Conservation (phyloP, 768 basidiomycete genomes). For the Rhizopogon roseolus region DNA sequence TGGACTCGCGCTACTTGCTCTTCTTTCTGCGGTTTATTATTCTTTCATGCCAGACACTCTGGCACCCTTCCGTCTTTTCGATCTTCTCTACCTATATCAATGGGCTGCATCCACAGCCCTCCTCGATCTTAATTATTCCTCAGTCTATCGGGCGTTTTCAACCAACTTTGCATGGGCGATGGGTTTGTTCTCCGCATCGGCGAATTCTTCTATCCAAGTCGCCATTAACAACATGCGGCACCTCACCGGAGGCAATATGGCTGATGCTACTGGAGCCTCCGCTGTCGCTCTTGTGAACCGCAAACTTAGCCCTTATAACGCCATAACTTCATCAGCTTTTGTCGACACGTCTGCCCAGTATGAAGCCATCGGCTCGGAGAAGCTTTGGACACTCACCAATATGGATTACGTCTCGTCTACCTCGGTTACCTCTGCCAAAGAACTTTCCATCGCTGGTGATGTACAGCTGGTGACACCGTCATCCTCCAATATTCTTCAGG, state of each 20-base stretch:
- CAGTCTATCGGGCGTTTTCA: slow-evolving; percentile 73
- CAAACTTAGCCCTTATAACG: slow-evolving; percentile 75
- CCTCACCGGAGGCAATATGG: slow-evolving; percentile 73
- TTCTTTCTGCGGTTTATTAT: slow-evolving; percentile 49
- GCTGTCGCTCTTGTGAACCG: slow-evolving; percentile 78
- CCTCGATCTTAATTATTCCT: slow-evolving; percentile 83
- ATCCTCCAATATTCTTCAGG: slow-evolving; percentile 65
- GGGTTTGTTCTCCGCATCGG: slow-evolving; percentile 58
- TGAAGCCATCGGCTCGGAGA: slow-evolving; percentile 3
- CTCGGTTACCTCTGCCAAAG: slow-evolving; percentile 19
- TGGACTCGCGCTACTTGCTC: slow-evolving; percentile 56
- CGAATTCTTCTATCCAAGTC: slow-evolving; percentile 57
- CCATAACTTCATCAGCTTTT: background rate
- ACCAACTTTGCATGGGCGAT: slow-evolving; percentile 89
- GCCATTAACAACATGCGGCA: slow-evolving; percentile 82
- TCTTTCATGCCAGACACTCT: slow-evolving; percentile 53
- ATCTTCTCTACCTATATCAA: slow-evolving; percentile 81
- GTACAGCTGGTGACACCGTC: slow-evolving; percentile 64
- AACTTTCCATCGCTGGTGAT: slow-evolving; percentile 19
- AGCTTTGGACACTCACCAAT: slow-evolving; percentile 8
- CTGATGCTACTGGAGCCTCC: slow-evolving; percentile 52
- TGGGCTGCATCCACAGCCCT: slow-evolving; percentile 75
- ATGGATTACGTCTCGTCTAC: slow-evolving; percentile 2
- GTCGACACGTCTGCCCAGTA: slow-evolving; percentile 1
- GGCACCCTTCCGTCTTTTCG: slow-evolving; percentile 73